Base-by-base conservation (phyloP, 2,329 filamentous ascomycete species). In the Zymoseptoria ardabiliae region DNA sequence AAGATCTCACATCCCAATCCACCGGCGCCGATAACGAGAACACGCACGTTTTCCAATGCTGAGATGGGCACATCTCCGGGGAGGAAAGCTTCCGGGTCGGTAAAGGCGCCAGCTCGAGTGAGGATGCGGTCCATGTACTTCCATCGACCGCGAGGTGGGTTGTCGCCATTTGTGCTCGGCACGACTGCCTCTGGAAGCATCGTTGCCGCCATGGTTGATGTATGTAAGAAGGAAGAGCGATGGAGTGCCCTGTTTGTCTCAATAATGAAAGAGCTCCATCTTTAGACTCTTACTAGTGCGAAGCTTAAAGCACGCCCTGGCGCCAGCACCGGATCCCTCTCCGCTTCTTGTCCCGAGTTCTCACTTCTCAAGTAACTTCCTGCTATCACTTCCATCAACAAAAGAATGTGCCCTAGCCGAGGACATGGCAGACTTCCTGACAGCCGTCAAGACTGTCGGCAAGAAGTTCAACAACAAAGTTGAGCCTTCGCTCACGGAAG, bases 1-100 rank as follows among this genome's bases (percentile, higher is more conserved):
- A 99, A 79, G 51, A 99, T 96, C 73, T 99, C 94, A 70, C 94
- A 99, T 65, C 94, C 94, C 61, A 99, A 77, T 10, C 94, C 94
- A 63, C 94, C 94, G 60, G 94, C 94, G 59, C 94, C 94, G 66
- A 92, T 97, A 41, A 69, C 72, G 52, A 74, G 62, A 1, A 75
- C 63, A 25, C 90, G 94, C 69, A 89, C 85, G 53, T 81, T 81
- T 59, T 89, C 85, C 65, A 91, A 78, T 61, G 75, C 82, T 61
- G 79, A 78, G 68, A 80, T 81, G 58, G 78, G 79, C 62, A 77
- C 79, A 67, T 73, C 76, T 58, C 77, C 82, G 53, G 79, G 78
- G 9, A 77, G 59, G 61, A 65, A 72, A 25, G 59, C 59, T 22
- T 71, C 68, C 3, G 85, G 81, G 64, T 92, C 88, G 35, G 89